Percentiles rank a stretch among this genome's conserved stretches.
Conservation (phyloP, 2,329 filamentous ascomycete species). For the Fusarium sp. region DNA sequence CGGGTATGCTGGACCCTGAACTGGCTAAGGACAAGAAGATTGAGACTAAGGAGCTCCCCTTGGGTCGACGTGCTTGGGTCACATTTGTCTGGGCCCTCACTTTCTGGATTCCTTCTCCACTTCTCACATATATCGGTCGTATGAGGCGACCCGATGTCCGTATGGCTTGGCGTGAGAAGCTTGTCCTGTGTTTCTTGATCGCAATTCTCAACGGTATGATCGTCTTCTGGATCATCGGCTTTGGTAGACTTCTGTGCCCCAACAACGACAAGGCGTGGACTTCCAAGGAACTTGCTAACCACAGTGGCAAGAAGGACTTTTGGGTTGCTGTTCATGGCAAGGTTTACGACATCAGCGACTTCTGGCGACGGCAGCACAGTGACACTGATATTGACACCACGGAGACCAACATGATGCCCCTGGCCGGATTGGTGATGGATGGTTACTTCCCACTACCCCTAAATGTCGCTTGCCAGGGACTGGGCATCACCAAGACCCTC, state of each 20-base stretch:
- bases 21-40: constrained; percentile 81
- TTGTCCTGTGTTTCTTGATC: constrained; percentile 85
- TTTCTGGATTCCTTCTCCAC: constrained; percentile 92
- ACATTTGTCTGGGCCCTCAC: constrained; percentile 85
- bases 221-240: constrained; percentile 91
- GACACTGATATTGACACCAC: constrained; percentile 72
- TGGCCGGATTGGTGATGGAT: constrained; percentile 83
- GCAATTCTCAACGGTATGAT: constrained; percentile 81
- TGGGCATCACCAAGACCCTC: constrained; percentile 70
- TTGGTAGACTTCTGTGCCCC: constrained; percentile 88
- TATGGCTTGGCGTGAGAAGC: constrained; percentile 96
- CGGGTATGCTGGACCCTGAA: constrained; percentile 79
- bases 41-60: constrained; percentile 73
- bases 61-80: constrained; percentile 80
- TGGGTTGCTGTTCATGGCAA: constrained; percentile 88
- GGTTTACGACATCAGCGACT: constrained; percentile 92
- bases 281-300: constrained; percentile 72
- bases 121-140: constrained; percentile 83
- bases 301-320: constrained; percentile 79
- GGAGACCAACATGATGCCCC: constrained; percentile 74
- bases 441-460: constrained; percentile 88
- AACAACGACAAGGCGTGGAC: constrained; percentile 93
- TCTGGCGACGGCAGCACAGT: constrained; percentile 87
- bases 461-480: constrained; percentile 75
- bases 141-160: constrained; percentile 98